Evolutionary conservation across 2,329 filamentous ascomycete species (phyloP).

Genomic region (Penicillium glabrum): DNA sequence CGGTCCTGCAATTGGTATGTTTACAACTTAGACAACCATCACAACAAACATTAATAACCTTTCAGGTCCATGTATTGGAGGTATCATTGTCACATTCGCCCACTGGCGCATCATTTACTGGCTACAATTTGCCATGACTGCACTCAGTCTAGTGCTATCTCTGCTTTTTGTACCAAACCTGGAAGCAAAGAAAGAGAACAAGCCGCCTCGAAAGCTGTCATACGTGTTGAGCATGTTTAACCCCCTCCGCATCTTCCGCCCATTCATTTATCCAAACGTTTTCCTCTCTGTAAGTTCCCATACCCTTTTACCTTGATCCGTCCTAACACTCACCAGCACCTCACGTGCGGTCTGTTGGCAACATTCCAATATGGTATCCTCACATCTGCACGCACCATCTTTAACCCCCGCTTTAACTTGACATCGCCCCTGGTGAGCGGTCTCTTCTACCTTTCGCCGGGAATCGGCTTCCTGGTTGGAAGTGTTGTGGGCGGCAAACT

Average conservation of each 20-base stretch:
- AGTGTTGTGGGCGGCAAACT: slow-evolving; percentile 69
- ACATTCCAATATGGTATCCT: slow-evolving; percentile 73
- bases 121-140: slow-evolving; percentile 70
- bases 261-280: slow-evolving; percentile 69
- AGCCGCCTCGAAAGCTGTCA: slow-evolving; percentile 46
- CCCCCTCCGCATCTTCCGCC: slow-evolving; percentile 59
- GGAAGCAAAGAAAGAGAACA: slow-evolving; percentile 60
- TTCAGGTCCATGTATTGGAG: slow-evolving; percentile 61
- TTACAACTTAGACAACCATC: background rate
- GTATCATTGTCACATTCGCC: slow-evolving; percentile 73
- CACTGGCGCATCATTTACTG: slow-evolving; percentile 77
- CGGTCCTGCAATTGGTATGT: slow-evolving; percentile 44
- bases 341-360: slow-evolving; percentile 52
- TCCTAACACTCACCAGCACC: slow-evolving; percentile 21
- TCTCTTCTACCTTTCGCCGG: slow-evolving; percentile 73
- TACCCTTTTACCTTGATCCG: no score
- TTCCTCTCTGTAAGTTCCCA: slow-evolving; percentile 55
- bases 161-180: slow-evolving; percentile 68
- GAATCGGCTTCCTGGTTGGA: slow-evolving; percentile 66
- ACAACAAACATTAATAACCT: background rate
- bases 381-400: slow-evolving; percentile 68
- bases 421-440: slow-evolving; percentile 65
- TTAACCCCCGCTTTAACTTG: slow-evolving; percentile 71
- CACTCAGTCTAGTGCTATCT: slow-evolving; percentile 58
- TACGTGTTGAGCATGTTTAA: slow-evolving; percentile 51